Evolutionary conservation across 805 yeast species (phyloP).

Genomic region (Candida ovalis): DNA sequence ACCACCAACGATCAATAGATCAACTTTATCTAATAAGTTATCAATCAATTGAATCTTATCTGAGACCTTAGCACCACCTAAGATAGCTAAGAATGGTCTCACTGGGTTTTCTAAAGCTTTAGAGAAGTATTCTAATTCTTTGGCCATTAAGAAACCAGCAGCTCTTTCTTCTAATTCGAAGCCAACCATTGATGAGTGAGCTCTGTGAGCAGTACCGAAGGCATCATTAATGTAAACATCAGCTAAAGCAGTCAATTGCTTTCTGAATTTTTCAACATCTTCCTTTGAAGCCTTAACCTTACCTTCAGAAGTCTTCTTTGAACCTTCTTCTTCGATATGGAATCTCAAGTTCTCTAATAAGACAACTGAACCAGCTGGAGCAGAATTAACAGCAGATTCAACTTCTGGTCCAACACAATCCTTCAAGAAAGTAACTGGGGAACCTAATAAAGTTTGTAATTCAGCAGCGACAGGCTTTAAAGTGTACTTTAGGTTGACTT

Average conservation of each 20-base stretch:
- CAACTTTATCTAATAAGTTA: slow-evolving; percentile 94
- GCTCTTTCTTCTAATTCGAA: slow-evolving; percentile 94
- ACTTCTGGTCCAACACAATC: slow-evolving; percentile 95
- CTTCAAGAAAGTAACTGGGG: slow-evolving; percentile 72
- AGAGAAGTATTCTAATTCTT: slow-evolving; percentile 96
- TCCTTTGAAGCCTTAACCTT: slow-evolving; percentile 90
- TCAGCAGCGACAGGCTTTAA: slow-evolving; percentile 91
- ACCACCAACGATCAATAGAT: slow-evolving; percentile 93
- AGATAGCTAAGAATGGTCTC: slow-evolving; percentile 97
- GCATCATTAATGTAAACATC: slow-evolving; percentile 98
- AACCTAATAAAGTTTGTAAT: slow-evolving; percentile 70
- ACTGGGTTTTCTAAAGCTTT: slow-evolving; percentile 97
- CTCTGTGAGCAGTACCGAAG: slow-evolving; percentile 99
- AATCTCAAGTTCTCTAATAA: slow-evolving; percentile 95
- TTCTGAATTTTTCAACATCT: slow-evolving; percentile 83
- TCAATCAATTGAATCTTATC: slow-evolving; percentile 98
- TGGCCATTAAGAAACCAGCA: slow-evolving; percentile 97
- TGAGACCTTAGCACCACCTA: slow-evolving; percentile 99
- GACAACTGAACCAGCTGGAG: slow-evolving; percentile 77
- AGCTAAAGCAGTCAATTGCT: slow-evolving; percentile 84
- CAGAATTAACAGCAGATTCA: slow-evolving; percentile 69
- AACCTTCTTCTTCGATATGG: slow-evolving; percentile 98
- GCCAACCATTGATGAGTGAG: slow-evolving; percentile 99
- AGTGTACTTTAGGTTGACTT: slow-evolving; percentile 78
- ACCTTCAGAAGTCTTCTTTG: slow-evolving; percentile 78